These are phyloP conservation scores for Malassezia cuniculi DNA, from an alignment of 1,284 basidiomycete species.

Conservation along the genomic window DNA sequence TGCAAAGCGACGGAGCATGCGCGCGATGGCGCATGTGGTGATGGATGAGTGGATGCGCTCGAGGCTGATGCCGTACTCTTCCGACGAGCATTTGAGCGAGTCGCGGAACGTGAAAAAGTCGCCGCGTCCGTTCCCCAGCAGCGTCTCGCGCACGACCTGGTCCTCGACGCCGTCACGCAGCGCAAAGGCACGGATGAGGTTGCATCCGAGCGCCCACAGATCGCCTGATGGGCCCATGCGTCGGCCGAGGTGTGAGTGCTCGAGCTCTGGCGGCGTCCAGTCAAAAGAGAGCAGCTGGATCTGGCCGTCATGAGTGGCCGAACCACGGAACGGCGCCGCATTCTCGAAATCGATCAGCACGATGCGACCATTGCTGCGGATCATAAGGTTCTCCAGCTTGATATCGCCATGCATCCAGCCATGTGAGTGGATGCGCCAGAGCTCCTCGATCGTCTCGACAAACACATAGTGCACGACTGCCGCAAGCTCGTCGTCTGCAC, in stretches of 20 bases:
- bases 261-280: constrained; percentile 40
- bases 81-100: too few species aligned
- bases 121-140: constrained; percentile 27
- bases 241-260: constrained; percentile 25
- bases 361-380: constrained; percentile 24
- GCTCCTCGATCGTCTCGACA: constrained; percentile 23
- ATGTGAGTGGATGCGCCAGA: constrained; percentile 30
- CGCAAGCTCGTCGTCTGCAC: constrained; percentile 33
- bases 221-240: constrained; percentile 37
- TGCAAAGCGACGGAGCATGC: constrained; percentile 31
- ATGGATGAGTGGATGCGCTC: constrained; percentile 8
- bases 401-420: constrained; percentile 44
- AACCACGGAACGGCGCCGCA: constrained; percentile 37
- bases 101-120: constrained; percentile 24
- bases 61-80: constrained; percentile 12
- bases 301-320: constrained; percentile 30
- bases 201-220: constrained; percentile 38
- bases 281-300: constrained; percentile 37
- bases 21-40: too few species aligned
- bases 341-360: constrained; percentile 43
- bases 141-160: constrained; percentile 20
- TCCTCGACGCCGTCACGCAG: constrained; percentile 38
- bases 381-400: constrained; percentile 44
- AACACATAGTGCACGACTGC: constrained; percentile 34
- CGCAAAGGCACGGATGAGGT: constrained; percentile 38